Base-by-base conservation (phyloP, 257 asterid genomes). In the Pogostemon cablin region DNA sequence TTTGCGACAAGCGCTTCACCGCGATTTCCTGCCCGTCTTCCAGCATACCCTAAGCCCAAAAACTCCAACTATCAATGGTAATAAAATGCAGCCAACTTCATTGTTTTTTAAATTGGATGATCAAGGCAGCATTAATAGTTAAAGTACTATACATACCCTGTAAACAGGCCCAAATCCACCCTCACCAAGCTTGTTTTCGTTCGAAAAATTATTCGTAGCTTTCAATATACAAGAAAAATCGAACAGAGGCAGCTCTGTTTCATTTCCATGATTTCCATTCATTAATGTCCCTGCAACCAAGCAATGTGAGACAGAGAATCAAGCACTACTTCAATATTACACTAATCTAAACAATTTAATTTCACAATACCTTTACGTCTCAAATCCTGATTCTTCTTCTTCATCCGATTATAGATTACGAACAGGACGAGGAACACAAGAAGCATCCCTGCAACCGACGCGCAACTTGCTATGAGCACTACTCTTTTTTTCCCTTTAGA, bases 101-200 rank as follows among this genome's bases (percentile, higher is more conserved):
- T 48, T 48, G 25, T 1, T 49, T n/a, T 49, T 49, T 50, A 20
- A 20, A 20, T 20, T 20, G 25, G 25, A 20, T 20, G 50, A 46
- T 46, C 50, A 46, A 8, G 12, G 2, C 3, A 46, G 10, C 50
- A 8, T 46, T 46, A 11, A 46, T 3, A 46, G 50, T 9, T 4
- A 11, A 12, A 4, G 4, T 12, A 15, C 2, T 15, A 17, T 8
- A 50, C 5, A 40, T 62, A 62, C 67, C 67, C 20, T 62, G 39
- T 41, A 40, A 40, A 62, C 67, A 41, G 67, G 52, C 8, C 67
- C 67, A 41, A 41, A 62, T 62, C 67, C 67, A 12, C 67, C 67
- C 52, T 62, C 67, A 62, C 67, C 67, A 15, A 62, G 67, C 52
- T 41, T 62, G 34, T 41, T 62, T 3, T 62, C 41, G 52, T 41